phyloP scores from a whole-genome alignment of 2,329 filamentous ascomycete species.

The Aspergillus unguis region DNA sequence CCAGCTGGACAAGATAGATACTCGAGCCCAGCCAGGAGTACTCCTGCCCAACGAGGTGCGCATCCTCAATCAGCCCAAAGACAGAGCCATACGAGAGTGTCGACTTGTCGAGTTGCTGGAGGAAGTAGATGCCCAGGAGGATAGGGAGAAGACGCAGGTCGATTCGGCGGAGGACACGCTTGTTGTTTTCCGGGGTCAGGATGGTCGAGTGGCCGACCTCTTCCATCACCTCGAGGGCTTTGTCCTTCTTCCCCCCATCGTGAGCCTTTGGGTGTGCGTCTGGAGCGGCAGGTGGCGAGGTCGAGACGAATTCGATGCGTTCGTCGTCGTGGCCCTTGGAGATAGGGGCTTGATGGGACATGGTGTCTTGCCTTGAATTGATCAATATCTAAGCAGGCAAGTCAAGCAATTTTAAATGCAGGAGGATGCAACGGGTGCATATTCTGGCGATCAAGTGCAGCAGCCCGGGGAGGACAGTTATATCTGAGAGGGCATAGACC shows the following conservation, averaged over 20 bases:
- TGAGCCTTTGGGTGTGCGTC: neutral
- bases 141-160: conserved; percentile 53
- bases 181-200: conserved; percentile 53
- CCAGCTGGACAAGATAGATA: conserved; percentile 55
- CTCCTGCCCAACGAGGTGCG: conserved; percentile 55
- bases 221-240: conserved; percentile 50
- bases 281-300: neutral
- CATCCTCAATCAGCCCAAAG: conserved; percentile 60
- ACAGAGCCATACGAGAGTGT: conserved; percentile 61
- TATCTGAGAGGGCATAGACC: neutral
- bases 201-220: conserved; percentile 45
- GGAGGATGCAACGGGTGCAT: neutral
- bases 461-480: neutral
- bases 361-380: conserved; percentile 6
- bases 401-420: neutral
- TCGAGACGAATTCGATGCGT: conserved; percentile 25
- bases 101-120: conserved; percentile 63
- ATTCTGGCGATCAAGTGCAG: neutral
- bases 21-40: conserved; percentile 53
- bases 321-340: conserved; percentile 21
- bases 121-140: conserved; percentile 60
- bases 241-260: conserved; percentile 35
- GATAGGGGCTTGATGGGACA: neutral
- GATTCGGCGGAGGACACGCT: conserved; percentile 50
- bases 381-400: neutral